These are phyloP conservation scores for Chlorophyllum brunneum DNA, from an alignment of 768 basidiomycete species.

Conservation along the genomic window DNA sequence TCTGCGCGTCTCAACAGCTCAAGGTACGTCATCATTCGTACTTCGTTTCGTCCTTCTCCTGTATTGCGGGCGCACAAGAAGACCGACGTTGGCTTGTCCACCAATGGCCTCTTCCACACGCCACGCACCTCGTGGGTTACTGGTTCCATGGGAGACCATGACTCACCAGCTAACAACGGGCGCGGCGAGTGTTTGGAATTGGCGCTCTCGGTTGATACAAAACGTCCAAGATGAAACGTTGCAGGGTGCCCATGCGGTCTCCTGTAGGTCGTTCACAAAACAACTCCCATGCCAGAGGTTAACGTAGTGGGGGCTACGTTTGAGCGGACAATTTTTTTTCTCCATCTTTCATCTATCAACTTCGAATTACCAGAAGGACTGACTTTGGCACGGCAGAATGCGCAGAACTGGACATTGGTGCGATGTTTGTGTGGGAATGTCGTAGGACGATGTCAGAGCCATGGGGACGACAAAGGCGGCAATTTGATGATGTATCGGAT, in stretches of 20 bases:
- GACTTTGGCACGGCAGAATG: slow-evolving; percentile 34
- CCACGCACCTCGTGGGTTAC: slow-evolving; percentile 18
- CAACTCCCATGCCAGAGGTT: slow-evolving; percentile 80
- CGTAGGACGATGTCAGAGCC: slow-evolving; percentile 66
- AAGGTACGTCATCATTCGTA: slow-evolving; percentile 49
- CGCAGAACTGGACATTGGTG: slow-evolving; percentile 60
- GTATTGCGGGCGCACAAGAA: slow-evolving; percentile 79
- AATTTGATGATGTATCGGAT: slow-evolving; percentile 56
- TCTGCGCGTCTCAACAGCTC: slow-evolving; percentile 38
- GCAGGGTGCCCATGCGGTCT: slow-evolving; percentile 14
- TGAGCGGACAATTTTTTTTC: slow-evolving; percentile 60
- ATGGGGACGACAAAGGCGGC: slow-evolving; percentile 26
- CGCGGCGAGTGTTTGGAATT: slow-evolving; percentile 28
- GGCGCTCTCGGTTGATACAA: slow-evolving; percentile 87
- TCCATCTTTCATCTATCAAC: slow-evolving; percentile 6
- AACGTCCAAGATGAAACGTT: slow-evolving; percentile 70
- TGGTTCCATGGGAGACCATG: slow-evolving; percentile 11
- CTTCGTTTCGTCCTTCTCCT: slow-evolving; percentile 12
- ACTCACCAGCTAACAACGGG: slow-evolving; percentile 15
- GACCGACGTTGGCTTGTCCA: slow-evolving; percentile 67
- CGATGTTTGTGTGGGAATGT: slow-evolving; percentile 84
- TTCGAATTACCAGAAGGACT: not conserved
- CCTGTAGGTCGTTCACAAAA: slow-evolving; percentile 58
- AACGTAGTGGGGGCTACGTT: slow-evolving; percentile 85
- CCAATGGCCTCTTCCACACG: slow-evolving; percentile 47